phyloP scores from a whole-genome alignment of 768 basidiomycete genomes.

The Hericium alpestre region DNA sequence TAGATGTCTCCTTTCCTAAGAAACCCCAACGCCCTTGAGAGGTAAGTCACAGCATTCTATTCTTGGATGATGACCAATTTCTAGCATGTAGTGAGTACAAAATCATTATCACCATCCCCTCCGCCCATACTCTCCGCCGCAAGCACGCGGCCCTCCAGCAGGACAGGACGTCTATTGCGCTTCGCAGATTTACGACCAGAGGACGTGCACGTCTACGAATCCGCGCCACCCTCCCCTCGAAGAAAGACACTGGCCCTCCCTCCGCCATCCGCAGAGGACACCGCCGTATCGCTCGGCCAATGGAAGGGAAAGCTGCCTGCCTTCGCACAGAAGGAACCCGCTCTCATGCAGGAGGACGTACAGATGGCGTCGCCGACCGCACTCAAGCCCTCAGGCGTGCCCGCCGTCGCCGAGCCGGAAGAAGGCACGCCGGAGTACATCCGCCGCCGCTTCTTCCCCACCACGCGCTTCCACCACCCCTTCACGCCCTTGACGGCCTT shows the following conservation, averaged over 20 bases:
- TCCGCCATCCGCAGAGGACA: conserved; percentile 29
- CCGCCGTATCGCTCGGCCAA: conserved; percentile 30
- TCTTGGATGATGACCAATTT: neutral
- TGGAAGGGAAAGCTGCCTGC: conserved; percentile 17
- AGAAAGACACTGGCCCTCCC: conserved; percentile 49
- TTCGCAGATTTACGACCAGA: conserved; percentile 66
- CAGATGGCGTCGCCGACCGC: neutral
- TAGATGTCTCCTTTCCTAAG: neutral
- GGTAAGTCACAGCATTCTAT: neutral
- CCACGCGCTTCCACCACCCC: neutral
- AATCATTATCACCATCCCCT: conserved; percentile 9
- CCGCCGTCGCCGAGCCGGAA: conserved; percentile 27
- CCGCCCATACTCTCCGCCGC: conserved; percentile 36
- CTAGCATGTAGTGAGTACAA: neutral
- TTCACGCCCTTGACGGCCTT: neutral
- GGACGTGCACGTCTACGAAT: conserved; percentile 79
- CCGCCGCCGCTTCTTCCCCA: conserved; percentile 35
- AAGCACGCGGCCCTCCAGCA: conserved; percentile 50
- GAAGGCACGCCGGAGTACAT: conserved; percentile 80
- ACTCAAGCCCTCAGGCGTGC: neutral
- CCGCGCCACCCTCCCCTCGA: conserved; percentile 67
- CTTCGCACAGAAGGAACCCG: neutral
- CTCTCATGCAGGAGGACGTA: neutral
- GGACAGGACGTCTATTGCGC: conserved; percentile 40
- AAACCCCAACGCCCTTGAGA: neutral